Conservation (phyloP, 1,139 yeast species). For the Yamadazyma triangularis region DNA sequence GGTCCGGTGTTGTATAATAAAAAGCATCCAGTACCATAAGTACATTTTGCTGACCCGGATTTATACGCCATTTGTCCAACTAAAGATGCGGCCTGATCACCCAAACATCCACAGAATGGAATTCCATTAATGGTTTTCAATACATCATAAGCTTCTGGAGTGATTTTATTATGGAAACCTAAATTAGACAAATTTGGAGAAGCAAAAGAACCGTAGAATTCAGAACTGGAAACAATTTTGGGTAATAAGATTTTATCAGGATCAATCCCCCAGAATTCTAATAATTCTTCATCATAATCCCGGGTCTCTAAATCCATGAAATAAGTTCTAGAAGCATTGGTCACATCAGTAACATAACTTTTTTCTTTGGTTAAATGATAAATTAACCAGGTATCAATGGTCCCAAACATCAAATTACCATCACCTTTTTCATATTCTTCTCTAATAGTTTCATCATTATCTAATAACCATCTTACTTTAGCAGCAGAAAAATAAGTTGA, state of each 20-base stretch:
- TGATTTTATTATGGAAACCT: constrained; percentile 50
- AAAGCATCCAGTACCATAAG: constrained; percentile 98
- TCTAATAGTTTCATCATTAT: constrained; percentile 67
- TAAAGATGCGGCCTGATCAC: constrained; percentile 91
- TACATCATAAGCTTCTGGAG: constrained; percentile 50
- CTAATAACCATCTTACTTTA: constrained; percentile 84
- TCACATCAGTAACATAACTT: constrained; percentile 76
- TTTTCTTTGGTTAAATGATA: constrained; percentile 76
- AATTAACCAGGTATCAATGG: constrained; percentile 92
- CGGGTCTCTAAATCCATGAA: constrained; percentile 78
- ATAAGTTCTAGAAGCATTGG: constrained; percentile 90
- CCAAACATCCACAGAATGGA: constrained; percentile 87
- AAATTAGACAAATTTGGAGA: constrained; percentile 52
- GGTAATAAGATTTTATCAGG: constrained; percentile 68
- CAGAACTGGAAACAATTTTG: constrained; percentile 75
- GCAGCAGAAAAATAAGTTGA: constrained; percentile 92
- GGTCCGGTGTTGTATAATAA: constrained; percentile 83
- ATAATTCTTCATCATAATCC: constrained; percentile 71
- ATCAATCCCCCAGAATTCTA: constrained; percentile 78
- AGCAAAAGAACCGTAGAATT: constrained; percentile 68
- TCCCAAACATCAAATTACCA: constrained; percentile 79
- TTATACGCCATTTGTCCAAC: constrained; percentile 89
- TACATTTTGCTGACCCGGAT: constrained; percentile 87
- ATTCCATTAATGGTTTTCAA: constrained; percentile 47
- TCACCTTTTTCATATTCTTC: constrained; percentile 73